Evolutionary conservation across 129 eudicot genomes (phyloP).

Genomic region (Centella asiatica): DNA sequence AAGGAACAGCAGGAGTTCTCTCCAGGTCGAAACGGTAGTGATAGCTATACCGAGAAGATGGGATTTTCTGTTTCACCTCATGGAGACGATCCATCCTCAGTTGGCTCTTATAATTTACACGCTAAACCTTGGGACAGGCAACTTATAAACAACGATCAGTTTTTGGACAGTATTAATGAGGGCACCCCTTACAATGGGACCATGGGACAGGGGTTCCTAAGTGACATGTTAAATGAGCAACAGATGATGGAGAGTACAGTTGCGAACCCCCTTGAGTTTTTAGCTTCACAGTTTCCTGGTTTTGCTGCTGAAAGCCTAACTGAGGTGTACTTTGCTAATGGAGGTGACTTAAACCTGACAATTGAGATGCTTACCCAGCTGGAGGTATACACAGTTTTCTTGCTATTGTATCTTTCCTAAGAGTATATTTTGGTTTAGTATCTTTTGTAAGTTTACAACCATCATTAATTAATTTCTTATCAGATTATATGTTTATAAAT

Average conservation of each 20-base stretch:
- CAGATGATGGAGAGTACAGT: conserved; percentile 36
- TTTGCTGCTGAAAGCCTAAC: conserved; percentile 90
- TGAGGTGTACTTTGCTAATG: conserved; percentile 72
- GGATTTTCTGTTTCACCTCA: conserved; percentile 31
- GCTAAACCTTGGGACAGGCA: conserved; percentile 65
- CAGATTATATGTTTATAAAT: no score
- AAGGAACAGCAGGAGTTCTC: conserved; percentile 47
- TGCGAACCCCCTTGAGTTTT: conserved; percentile 55
- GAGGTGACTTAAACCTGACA: conserved; percentile 70
- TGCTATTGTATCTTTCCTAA: neutral
- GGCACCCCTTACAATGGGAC: conserved; percentile 40
- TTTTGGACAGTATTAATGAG: conserved; percentile 27
- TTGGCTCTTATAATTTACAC: conserved; percentile 28
- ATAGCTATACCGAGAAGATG: conserved; percentile 34
- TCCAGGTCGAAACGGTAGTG: conserved; percentile 34
- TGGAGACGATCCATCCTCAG: conserved; percentile 29
- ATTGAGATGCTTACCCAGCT: conserved; percentile 94
- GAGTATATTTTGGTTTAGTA: no score
- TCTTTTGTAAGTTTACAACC: no score
- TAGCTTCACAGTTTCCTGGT: conserved; percentile 79
- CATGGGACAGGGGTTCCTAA: conserved; percentile 30
- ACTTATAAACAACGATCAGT: conserved; percentile 39
- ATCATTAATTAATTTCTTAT: no score
- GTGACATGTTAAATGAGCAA: conserved; percentile 55
- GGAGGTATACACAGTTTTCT: conserved; percentile 47